phyloP scores from a whole-genome alignment of 495 filamentous ascomycete genomes.

The Neurospora tetrasperma region DNA sequence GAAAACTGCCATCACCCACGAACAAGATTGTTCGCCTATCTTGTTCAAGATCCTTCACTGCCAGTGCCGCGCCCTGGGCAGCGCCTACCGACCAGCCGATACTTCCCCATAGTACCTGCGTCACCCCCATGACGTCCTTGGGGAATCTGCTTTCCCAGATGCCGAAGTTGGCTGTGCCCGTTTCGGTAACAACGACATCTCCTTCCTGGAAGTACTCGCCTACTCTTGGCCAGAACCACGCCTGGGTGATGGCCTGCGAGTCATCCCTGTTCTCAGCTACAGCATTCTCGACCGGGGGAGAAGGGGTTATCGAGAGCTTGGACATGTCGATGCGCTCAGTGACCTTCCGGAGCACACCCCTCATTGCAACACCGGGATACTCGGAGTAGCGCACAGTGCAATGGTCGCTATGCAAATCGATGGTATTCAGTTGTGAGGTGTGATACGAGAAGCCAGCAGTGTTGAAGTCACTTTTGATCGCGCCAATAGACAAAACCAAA shows the following conservation, averaged over 20 bases:
- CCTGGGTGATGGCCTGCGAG: slow-evolving; percentile 58
- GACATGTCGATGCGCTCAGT: slow-evolving; percentile 48
- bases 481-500: slow-evolving; percentile 71
- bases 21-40: slow-evolving; percentile 66
- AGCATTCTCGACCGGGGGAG: slow-evolving; percentile 44
- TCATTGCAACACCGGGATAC: slow-evolving; percentile 78
- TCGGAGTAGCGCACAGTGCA: slow-evolving; percentile 69
- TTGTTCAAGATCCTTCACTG: slow-evolving; percentile 46
- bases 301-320: slow-evolving; percentile 38
- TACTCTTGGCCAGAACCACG: slow-evolving; percentile 76
- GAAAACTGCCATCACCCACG: slow-evolving; percentile 79
- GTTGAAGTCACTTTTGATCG: slow-evolving; percentile 83
- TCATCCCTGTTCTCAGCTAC: slow-evolving; percentile 44
- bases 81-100: slow-evolving; percentile 78
- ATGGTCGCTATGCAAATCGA: slow-evolving; percentile 77
- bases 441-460: slow-evolving; percentile 82
- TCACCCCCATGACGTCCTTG: slow-evolving; percentile 59
- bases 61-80: slow-evolving; percentile 65
- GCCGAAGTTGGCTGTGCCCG: slow-evolving; percentile 83
- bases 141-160: slow-evolving; percentile 85
- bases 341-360: slow-evolving; percentile 72
- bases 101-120: slow-evolving; percentile 81
- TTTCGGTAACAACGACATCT: slow-evolving; percentile 81
- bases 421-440: slow-evolving; percentile 68
- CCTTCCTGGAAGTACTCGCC: slow-evolving; percentile 65